Base-by-base conservation (phyloP, 257 asterid genomes). In the Misopates orontium region DNA sequence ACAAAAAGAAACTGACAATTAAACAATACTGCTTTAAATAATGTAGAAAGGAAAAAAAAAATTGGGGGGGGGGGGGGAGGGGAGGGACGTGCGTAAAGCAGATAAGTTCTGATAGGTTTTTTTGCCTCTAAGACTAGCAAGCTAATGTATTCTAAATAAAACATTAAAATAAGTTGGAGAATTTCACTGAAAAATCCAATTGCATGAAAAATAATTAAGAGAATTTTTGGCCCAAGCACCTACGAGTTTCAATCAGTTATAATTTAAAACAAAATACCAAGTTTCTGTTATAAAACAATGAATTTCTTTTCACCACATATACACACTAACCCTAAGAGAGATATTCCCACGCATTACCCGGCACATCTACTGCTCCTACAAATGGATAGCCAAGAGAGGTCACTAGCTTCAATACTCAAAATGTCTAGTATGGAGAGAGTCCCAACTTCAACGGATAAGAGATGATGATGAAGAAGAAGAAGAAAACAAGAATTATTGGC, bases 1-100 rank as follows among this genome's bases (percentile, higher is more conserved):
- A 75, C n/a, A n/a, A 48, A 65, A 47, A 47, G 69, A 75, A 52
- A 69, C 36, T 75, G 45, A 79, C 50, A 62, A 59, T 41, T 66
- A 20, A 53, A 54, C 15, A 55, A 19, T 60, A 58, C 36, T 45
- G 60, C 21, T 21, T 10, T 47, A 66, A 77, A 45, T 21, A 22
- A 57, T 21, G 23, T 19, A 69, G 18, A 52, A 10, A 9, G 12
- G 21, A 49, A 10, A 3, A 4, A 16, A n/a, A 19, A 22, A 56
- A 24, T 21, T 17, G 13, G 9, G 8, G 16, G 56, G 32, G 56
- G 32, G 45, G 45, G 53, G 19, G 18, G 11, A 19, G 54, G 54
- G 19, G 19, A 22, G 54, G 20, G 14, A 4, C 11, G 42, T 1
- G 10, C 7, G 36, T 28, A 36, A 36, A 36, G 10, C 6, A 28